Evolutionary conservation across 352 stramenopile species (phyloP).

Genomic region (Phytophthora sp.): DNA sequence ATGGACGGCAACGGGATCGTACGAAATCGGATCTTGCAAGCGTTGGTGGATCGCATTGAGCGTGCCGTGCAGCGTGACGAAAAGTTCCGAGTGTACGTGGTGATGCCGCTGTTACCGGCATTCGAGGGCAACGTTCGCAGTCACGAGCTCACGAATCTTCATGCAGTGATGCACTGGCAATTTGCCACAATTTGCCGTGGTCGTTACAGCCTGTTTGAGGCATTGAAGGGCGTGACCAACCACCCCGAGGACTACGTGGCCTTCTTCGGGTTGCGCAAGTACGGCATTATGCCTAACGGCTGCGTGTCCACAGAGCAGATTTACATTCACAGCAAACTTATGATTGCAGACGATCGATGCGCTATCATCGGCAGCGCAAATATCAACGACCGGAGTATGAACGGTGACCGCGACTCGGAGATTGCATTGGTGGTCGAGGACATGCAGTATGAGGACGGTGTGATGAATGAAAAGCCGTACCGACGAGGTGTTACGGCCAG

Average conservation of each 20-base stretch:
- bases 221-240: conserved; percentile 65
- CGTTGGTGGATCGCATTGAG: conserved; percentile 83
- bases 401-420: conserved; percentile 90
- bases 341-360: conserved; percentile 91
- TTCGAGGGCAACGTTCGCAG: conserved; percentile 88
- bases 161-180: conserved; percentile 91
- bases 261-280: conserved; percentile 88
- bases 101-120: conserved; percentile 85
- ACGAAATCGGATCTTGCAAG: conserved; percentile 83
- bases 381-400: conserved; percentile 96
- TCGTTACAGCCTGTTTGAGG: conserved; percentile 79
- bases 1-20: conserved; percentile 79
- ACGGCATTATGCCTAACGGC: conserved; percentile 81
- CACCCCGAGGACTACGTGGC: conserved; percentile 78
- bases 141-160: conserved; percentile 84
- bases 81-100: conserved; percentile 83
- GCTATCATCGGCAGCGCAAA: conserved; percentile 94
- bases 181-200: conserved; percentile 86
- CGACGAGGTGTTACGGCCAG: conserved; percentile 66
- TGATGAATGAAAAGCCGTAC: conserved; percentile 79
- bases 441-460: conserved; percentile 76
- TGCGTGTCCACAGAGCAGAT: conserved; percentile 88
- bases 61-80: conserved; percentile 75
- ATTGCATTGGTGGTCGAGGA: conserved; percentile 89
- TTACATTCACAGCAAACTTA: conserved; percentile 93